These are phyloP conservation scores for Pythium myriotylum DNA, from an alignment of 352 stramenopile genomes.

Conservation along the genomic window DNA sequence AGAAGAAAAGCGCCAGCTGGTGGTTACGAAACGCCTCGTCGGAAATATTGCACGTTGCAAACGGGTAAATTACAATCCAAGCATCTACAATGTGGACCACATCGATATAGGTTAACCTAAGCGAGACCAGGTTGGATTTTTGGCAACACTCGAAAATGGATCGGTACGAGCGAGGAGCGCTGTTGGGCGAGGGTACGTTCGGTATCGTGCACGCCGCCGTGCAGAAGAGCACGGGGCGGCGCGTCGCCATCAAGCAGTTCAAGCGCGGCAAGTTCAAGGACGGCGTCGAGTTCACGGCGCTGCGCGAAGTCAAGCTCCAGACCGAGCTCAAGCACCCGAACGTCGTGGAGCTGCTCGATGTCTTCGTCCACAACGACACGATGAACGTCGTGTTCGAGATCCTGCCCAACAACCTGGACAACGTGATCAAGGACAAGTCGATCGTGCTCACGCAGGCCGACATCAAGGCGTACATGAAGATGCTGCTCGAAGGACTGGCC, in stretches of 20 bases:
- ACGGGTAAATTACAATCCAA: no score
- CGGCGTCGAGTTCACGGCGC: conserved; percentile 85
- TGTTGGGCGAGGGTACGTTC: conserved; percentile 89
- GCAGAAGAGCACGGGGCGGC: conserved; percentile 70
- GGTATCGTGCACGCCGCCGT: conserved; percentile 83
- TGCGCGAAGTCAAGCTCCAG: conserved; percentile 90
- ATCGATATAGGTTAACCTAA: conserved; percentile 7
- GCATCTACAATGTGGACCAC: conserved; percentile 27
- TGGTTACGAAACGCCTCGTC: background rate
- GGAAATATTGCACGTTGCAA: no score
- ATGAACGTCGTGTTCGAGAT: conserved; percentile 92
- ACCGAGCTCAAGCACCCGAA: conserved; percentile 86
- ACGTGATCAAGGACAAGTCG: conserved; percentile 90
- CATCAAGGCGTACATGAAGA: conserved; percentile 90
- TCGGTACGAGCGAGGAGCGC: conserved; percentile 71
- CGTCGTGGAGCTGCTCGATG: conserved; percentile 85
- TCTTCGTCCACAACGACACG: conserved; percentile 87
- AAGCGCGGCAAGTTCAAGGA: conserved; percentile 90
- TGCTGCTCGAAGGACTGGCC: conserved; percentile 75
- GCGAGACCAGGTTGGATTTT: background rate
- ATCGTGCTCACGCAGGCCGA: conserved; percentile 82
- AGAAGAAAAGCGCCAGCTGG: no score
- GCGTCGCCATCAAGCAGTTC: conserved; percentile 89
- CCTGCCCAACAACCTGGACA: conserved; percentile 84
- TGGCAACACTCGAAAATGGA: conserved; percentile 50